Conservation (phyloP, 306 rosid genomes). For the Medicago arabica region DNA sequence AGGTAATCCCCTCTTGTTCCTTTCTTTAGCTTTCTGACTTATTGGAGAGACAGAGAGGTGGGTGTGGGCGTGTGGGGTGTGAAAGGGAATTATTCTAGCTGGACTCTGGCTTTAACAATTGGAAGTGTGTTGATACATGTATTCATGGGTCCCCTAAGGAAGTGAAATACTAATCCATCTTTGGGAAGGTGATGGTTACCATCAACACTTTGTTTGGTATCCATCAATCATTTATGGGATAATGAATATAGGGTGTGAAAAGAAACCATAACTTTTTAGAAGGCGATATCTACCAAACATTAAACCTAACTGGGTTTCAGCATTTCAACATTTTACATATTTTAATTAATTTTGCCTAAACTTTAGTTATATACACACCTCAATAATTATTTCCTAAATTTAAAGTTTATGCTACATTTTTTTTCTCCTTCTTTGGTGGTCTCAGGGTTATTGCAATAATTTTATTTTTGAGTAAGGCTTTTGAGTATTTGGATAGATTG, state of each 20-base stretch:
- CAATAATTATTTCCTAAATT: constrained; percentile 13
- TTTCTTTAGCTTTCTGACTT: constrained; percentile 44
- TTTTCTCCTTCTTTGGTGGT: constrained; percentile 23
- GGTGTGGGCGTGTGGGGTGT: constrained; percentile 46
- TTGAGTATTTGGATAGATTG: constrained; percentile 29
- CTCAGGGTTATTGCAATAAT: constrained; percentile 7
- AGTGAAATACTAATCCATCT: constrained; percentile 47
- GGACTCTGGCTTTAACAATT: constrained; percentile 56
- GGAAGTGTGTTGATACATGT: constrained; percentile 51
- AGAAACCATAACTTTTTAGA: constrained; percentile 50
- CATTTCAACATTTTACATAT: constrained; percentile 33
- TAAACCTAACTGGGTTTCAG: constrained; percentile 58
- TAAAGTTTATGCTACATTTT: neutral
- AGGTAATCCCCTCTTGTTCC: constrained; percentile 46
- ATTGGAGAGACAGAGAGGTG: constrained; percentile 50
- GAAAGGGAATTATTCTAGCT: constrained; percentile 49
- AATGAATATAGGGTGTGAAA: constrained; percentile 51
- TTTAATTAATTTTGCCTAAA: constrained; percentile 32
- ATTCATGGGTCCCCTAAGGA: constrained; percentile 60
- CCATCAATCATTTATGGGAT: constrained; percentile 59
- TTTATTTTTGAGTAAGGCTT: constrained; percentile 34
- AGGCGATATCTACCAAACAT: constrained; percentile 57
- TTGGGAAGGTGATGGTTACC: constrained; percentile 54
- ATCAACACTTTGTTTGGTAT: constrained; percentile 66
- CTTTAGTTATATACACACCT: constrained; percentile 38